Evolutionary conservation across 768 basidiomycete genomes (phyloP), one percentile per base, ranked within the genome.

Genomic region (Panaeolus papilionaceus): DNA sequence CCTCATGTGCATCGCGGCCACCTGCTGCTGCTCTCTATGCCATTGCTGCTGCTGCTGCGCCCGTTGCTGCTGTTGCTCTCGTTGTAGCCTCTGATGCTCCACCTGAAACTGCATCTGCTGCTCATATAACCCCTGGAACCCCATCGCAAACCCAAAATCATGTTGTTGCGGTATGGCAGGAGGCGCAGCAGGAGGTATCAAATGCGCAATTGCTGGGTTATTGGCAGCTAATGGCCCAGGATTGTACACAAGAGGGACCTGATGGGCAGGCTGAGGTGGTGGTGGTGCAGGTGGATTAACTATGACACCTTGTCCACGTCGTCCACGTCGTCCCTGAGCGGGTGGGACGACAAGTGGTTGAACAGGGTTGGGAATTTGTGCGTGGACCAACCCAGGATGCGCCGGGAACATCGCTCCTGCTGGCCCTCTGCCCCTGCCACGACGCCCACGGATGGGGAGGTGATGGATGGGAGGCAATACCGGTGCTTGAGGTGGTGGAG

Each of bases 401-500:
- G 33, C 33, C 33, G 33, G 33, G 33, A 33, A 33, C 33, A 33
- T 33, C 2, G 33, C 33, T 33, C 3, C 33, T 33, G 33, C 3
- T 33, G 33, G 33, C 5, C 33, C 40, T 42, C 47, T 49, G 47
- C 23, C 49, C 5, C 49, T 7, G 6, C 54, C 54, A 7, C 33
- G 54, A 58, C 26, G 28, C 6, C 47, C n/a, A 26, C 47, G 47
- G 6, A 10, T 20, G 47, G 8, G 6, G 26, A 4, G 28, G 54
- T 9, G 9, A 33, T 33, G 28, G 10, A 10, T 9, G 4, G 54
- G 14, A 28, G 20, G 16, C 3, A 7, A 10, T 16, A 4, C 6
- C 4, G 8, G 42, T 20, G 45, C 4, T 12, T 58, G 66, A 38
- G 42, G 61, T 23, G 64, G 39, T 45, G 75, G 54, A 9, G 80